These are phyloP conservation scores for Lycium barbarum DNA, from an alignment of 257 asterid species.

Conservation along the genomic window DNA sequence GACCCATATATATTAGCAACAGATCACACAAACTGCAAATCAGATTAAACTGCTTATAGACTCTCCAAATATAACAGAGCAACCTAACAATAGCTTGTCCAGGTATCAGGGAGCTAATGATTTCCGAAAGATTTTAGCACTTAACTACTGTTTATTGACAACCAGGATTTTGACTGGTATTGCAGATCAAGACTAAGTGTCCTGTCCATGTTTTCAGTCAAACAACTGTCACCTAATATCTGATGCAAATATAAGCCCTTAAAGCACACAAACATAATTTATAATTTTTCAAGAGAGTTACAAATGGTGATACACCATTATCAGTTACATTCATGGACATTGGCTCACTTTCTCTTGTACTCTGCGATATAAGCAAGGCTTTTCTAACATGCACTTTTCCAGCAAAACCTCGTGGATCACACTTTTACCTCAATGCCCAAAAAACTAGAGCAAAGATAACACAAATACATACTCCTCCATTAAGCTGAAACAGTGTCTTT, in stretches of 20 bases:
- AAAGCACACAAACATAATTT: not conserved
- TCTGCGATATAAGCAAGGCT: not conserved
- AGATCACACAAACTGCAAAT: not conserved
- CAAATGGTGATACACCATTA: not conserved
- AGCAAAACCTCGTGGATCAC: not conserved
- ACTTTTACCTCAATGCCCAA: not conserved
- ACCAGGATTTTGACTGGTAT: not conserved
- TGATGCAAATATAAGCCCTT: not conserved
- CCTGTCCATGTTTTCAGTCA: slow-evolving; percentile 14
- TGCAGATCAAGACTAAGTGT: not conserved
- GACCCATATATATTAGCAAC: slow-evolving; percentile 20
- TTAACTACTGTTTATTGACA: not conserved
- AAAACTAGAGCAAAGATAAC: not conserved
- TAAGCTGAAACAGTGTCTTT: not conserved
- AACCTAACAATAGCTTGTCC: not conserved
- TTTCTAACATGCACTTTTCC: not conserved
- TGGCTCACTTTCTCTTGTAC: not conserved
- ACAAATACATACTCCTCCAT: not conserved
- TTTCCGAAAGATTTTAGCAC: slow-evolving; percentile 1
- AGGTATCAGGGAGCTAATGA: not conserved
- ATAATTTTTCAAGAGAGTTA: not conserved
- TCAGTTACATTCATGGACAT: not conserved
- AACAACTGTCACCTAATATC: not conserved
- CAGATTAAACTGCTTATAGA: not conserved
- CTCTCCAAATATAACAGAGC: not conserved